Evolutionary conservation across 2,329 filamentous ascomycete genomes (phyloP).

Genomic region (Hypoxylon sp.): DNA sequence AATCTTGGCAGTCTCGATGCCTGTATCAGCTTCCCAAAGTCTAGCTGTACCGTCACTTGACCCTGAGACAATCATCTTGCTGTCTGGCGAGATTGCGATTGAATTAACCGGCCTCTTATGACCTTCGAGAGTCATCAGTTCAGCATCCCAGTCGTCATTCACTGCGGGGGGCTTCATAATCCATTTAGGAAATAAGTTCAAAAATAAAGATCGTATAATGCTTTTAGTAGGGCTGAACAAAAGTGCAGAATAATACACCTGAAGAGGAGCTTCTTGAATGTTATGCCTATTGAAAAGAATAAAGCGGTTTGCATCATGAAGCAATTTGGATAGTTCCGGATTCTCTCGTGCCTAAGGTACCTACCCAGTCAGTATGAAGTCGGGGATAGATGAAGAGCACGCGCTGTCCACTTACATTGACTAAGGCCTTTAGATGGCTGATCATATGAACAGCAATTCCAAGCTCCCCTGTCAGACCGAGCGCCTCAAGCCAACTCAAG

Average conservation of each 20-base stretch:
- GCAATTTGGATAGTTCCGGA: slow-evolving; percentile 7
- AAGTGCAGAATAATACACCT: slow-evolving; percentile 30
- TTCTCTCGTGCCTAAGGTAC: background rate
- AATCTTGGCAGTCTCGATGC: background rate
- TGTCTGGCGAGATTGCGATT: slow-evolving; percentile 9
- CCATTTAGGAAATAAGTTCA: slow-evolving; percentile 9
- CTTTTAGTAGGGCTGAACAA: slow-evolving; percentile 28
- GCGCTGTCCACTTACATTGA: background rate
- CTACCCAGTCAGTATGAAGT: background rate
- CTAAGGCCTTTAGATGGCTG: background rate
- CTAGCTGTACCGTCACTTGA: background rate
- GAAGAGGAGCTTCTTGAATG: slow-evolving; percentile 23
- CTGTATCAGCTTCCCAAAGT: slow-evolving; percentile 16
- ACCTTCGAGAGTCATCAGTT: slow-evolving; percentile 1
- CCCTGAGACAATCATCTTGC: slow-evolving; percentile 4
- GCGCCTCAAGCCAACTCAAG: slow-evolving; percentile 19
- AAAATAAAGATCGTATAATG: slow-evolving; percentile 23
- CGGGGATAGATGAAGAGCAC: background rate
- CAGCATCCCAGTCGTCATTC: slow-evolving; percentile 1
- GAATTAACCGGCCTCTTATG: background rate
- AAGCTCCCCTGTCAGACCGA: slow-evolving; percentile 17
- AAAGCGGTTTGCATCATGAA: slow-evolving; percentile 17
- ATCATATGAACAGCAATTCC: slow-evolving; percentile 7
- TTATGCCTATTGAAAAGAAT: slow-evolving; percentile 1
- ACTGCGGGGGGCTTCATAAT: slow-evolving; percentile 4